Evolutionary conservation across 192 early-diverging fungal species (phyloP).

Genomic region (Coemansia pectinata): DNA sequence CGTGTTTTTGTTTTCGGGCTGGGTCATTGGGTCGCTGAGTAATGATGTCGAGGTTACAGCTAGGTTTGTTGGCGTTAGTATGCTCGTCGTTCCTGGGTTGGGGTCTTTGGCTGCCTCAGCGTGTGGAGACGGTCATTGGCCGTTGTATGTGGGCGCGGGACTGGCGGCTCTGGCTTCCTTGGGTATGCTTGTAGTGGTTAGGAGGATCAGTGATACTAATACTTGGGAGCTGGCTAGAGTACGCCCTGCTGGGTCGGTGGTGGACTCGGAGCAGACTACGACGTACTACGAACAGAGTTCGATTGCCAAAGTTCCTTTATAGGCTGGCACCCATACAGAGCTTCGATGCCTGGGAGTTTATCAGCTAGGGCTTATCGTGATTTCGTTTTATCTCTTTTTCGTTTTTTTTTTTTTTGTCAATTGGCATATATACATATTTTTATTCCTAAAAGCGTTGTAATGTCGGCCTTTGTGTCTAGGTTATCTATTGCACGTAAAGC

Average conservation of each 20-base stretch:
- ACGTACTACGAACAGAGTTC: slow-evolving; percentile 2
- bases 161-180: slow-evolving; percentile 6
- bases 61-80: slow-evolving; percentile 9
- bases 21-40: slow-evolving; percentile 28
- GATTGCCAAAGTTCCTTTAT: neutral
- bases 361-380: neutral
- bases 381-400: neutral
- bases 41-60: slow-evolving; percentile 23
- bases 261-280: neutral
- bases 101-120: slow-evolving; percentile 7
- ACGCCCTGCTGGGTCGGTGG: neutral
- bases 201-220: slow-evolving; percentile 20
- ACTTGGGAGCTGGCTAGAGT: slow-evolving; percentile 22
- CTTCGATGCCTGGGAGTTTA: neutral
- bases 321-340: no score
- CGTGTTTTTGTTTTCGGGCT: slow-evolving; percentile 24
- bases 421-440: neutral
- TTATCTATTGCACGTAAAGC: neutral
- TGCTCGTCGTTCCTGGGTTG: slow-evolving; percentile 8
- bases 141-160: slow-evolving; percentile 18
- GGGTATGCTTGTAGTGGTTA: slow-evolving; percentile 17
- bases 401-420: neutral
- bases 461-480: neutral
- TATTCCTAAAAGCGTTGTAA: neutral
- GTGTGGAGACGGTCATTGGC: neutral